Evolutionary conservation across 208 protist species (phyloP), one percentile per base, ranked within the genome.

Genomic region (Tritrichomonas musculus): DNA sequence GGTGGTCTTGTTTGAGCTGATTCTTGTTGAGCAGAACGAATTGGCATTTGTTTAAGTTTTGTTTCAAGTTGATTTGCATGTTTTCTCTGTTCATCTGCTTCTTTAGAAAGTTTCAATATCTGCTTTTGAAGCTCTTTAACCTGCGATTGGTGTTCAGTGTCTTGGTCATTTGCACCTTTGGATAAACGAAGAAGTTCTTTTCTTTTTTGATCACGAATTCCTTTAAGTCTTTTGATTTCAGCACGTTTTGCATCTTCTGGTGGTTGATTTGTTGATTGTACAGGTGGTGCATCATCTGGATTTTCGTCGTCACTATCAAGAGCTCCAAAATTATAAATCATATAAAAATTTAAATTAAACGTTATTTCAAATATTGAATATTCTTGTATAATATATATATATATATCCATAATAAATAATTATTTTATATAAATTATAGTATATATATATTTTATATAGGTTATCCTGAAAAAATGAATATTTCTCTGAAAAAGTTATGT

Each of bases 151-250:
- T 88, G 77, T n/a, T 88, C 77, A 57, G 27, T 39, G 27, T 88
- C 77, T 60, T 88, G n/a, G 11, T 5, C 39, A 47, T 57, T 49
- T 53, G 1, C 30, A 33, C n/a, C 8, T 88, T 88, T 53, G 14
- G 1, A 57, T n/a, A 88, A 57, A 39, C 1, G 41, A 39, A 88
- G 47, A 1, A 88, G 17, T 88, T 88, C 41, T 88, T 88, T 88
- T 8, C 77, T 25, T 57, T 88, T 88, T 88, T 88, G 41, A 57
- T 88, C 77, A 22, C 77, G 77, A 88, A 88, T 53, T 60, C n/a
- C 27, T 57, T 88, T 14, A 55, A 88, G 44, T 88, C 44, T 57
- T 36, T 88, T 13, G 20, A 88, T 88, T 88, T 88, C 47, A 11
- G 44, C 47, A 20, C 47, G 8, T 88, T 88, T 88, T 30, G n/a